Base-by-base conservation (phyloP, 495 filamentous ascomycete genomes). In the Lentithecium fluviatile region DNA sequence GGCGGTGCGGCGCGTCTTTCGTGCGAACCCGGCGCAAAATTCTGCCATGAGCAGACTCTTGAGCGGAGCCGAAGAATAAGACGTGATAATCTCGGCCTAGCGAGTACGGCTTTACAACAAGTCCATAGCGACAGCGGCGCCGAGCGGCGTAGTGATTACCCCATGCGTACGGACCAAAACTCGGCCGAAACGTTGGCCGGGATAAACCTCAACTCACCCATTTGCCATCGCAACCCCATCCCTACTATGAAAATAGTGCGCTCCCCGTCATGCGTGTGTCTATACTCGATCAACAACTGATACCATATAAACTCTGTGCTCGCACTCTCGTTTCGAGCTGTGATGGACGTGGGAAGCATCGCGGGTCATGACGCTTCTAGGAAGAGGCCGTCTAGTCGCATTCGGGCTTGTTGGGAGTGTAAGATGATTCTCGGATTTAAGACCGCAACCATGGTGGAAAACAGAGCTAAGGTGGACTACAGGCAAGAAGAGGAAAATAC, bases 351-450 rank as follows among this genome's bases (percentile, higher is more conserved):
- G 13, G 32, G 34, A 21, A 47, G 13, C 40, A 29, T 21, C 6
- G 10, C 49, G 2, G 50, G 49, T 19, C 36, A 58, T 57, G 60
- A 58, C 11, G 2, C 13, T 12, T 32, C 25, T 17, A 59, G 32
- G 61, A 64, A 64, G 34, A n/a, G 61, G 43, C 49, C 61, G 11
- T 58, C 29, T 11, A 52, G 49, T 43, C 46, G 61, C n/a, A 25
- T 58, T n/a, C 56, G 61, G 48, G 56, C 61, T 3, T 64, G 49
- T 34, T 64, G 61, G 54, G 61, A 64, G 45, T 64, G 61, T 64
- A 48, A 64, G 61, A 49, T 15, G n/a, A 21, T 46, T 19, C 4
- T 4, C 7, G 23, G 46, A 6, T 32, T 19, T 34, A 25, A n/a
- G 24, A 17, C 19, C 21, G 15, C 4, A 3, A 24, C 11, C 23